Conservation (phyloP, 2,329 filamentous ascomycete genomes). For the Diaporthe citriasiana region DNA sequence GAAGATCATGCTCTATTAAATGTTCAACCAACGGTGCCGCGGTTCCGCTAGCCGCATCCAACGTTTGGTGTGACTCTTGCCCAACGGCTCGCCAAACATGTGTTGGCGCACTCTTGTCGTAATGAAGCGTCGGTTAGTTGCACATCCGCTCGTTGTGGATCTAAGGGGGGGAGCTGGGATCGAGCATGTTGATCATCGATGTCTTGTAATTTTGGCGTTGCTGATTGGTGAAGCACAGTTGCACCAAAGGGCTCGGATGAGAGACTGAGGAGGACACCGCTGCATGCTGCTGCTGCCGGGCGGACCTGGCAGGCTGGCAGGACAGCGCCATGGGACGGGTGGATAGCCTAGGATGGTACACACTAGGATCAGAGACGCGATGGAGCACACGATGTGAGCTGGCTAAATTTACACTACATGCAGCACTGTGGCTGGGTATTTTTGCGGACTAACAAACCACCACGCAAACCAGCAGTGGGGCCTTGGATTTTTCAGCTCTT, state of each 20-base stretch:
- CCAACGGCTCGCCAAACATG: not conserved
- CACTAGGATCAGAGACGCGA: not conserved
- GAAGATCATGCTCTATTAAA: not conserved
- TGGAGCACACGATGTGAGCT: not conserved
- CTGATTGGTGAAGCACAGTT: slow-evolving; percentile 12
- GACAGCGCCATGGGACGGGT: not conserved
- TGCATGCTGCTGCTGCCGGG: not conserved
- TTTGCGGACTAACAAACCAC: slow-evolving; percentile 16
- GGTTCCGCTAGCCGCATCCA: not conserved
- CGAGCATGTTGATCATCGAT: not conserved
- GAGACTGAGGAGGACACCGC: not conserved
- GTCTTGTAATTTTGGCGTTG: not conserved
- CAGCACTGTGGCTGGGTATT: not conserved
- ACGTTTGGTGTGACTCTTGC: not conserved
- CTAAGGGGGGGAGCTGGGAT: slow-evolving; percentile 1
- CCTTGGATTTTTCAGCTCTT: not conserved
- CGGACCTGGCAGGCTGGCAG: not conserved
- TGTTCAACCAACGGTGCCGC: not conserved
- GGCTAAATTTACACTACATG: not conserved
- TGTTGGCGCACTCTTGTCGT: not conserved
- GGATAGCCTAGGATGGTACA: too few species aligned
- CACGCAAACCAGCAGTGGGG: slow-evolving; percentile 13
- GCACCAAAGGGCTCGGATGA: slow-evolving; percentile 14
- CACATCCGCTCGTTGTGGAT: not conserved
- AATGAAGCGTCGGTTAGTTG: slow-evolving; percentile 4